Evolutionary conservation across 1,284 basidiomycete genomes (phyloP).

Genomic region (Volvariella surrecta): DNA sequence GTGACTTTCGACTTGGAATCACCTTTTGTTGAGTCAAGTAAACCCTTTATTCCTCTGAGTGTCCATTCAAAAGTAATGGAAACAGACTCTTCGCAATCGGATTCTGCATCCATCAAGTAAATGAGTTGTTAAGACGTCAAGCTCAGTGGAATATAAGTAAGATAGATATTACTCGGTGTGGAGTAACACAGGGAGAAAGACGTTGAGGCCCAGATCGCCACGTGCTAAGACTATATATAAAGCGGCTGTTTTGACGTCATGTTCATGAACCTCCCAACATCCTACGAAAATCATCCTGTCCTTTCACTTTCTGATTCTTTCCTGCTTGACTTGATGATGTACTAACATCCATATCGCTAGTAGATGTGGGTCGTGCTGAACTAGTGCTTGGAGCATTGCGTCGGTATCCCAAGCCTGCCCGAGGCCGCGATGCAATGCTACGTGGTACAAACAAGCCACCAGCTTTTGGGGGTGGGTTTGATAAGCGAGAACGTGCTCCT

Average conservation of each 20-base stretch:
- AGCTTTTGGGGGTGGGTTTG: conserved; percentile 25
- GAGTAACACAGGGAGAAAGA: no score
- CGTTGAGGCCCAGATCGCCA: no score
- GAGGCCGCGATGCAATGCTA: conserved; percentile 42
- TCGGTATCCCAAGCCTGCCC: conserved; percentile 58
- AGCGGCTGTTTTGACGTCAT: conserved; percentile 3
- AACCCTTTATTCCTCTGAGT: conserved; percentile 51
- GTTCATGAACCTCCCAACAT: conserved; percentile 39
- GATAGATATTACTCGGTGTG: no score
- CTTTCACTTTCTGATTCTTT: conserved; percentile 26
- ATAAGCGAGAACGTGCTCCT: conserved; percentile 12
- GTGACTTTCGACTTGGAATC: conserved; percentile 65
- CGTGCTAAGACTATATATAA: neutral
- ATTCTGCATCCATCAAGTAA: conserved; percentile 15
- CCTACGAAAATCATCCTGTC: conserved; percentile 76
- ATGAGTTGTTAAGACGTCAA: conserved; percentile 1
- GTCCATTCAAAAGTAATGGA: conserved; percentile 73
- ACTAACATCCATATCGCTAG: neutral
- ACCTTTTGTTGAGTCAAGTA: conserved; percentile 70
- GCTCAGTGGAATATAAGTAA: conserved; percentile 1
- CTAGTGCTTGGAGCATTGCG: conserved; percentile 15
- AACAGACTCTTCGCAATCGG: conserved; percentile 43
- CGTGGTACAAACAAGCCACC: conserved; percentile 57
- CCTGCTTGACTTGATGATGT: neutral
- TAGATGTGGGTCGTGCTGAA: neutral